Conservation (phyloP, 306 rosid genomes). For the Malus fusca region DNA sequence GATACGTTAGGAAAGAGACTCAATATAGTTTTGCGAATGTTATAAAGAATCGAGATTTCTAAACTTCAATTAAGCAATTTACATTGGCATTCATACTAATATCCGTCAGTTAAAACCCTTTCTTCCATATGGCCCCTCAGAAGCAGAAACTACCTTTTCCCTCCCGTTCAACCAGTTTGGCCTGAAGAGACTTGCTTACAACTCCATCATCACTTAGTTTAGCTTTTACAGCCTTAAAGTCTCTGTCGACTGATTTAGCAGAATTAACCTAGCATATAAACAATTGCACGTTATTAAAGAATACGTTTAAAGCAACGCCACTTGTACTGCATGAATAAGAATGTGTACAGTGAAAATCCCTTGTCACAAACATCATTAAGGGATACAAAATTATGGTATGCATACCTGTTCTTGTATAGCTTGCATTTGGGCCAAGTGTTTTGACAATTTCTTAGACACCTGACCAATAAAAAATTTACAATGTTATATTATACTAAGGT, state of each 20-base stretch:
- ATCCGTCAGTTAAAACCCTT: not conserved
- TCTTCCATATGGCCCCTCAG: not conserved
- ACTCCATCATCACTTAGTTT: constrained; percentile 67
- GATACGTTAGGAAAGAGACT: not conserved
- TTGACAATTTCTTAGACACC: constrained; percentile 67
- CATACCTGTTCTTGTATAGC: constrained; percentile 77
- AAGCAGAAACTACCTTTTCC: constrained; percentile 42
- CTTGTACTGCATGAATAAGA: not conserved
- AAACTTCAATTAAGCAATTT: not conserved
- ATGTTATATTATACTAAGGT: not conserved
- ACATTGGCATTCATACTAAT: not conserved
- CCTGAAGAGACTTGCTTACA: constrained; percentile 70
- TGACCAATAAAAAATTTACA: constrained; percentile 18
- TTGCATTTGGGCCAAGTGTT: constrained; percentile 64
- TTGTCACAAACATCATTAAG: not conserved
- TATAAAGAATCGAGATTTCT: not conserved
- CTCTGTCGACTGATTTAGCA: constrained; percentile 67
- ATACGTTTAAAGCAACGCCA: constrained; percentile 3
- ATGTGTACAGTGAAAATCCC: not conserved
- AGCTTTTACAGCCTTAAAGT: constrained; percentile 51
- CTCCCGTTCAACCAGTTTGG: constrained; percentile 54
- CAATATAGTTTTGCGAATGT: not conserved
- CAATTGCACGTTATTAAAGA: constrained; percentile 16
- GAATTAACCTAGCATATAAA: constrained; percentile 50
- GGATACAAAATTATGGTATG: not conserved